phyloP scores from a whole-genome alignment of 2,329 filamentous ascomycete species.

The Ceratocystis alfenasii region DNA sequence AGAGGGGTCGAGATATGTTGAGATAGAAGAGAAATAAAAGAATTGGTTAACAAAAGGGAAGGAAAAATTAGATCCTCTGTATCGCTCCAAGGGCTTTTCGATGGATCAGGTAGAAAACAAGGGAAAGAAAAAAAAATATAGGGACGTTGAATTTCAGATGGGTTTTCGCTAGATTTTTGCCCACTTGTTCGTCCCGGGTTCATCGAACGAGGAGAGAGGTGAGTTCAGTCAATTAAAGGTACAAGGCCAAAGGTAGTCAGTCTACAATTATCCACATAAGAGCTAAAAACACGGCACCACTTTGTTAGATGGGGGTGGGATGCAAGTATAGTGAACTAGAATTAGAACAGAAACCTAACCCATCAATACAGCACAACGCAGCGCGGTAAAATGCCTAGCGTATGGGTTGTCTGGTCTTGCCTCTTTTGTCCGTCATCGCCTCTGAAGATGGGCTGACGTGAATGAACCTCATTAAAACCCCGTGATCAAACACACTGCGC shows the following conservation, averaged over 20 bases:
- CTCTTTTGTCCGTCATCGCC: not conserved
- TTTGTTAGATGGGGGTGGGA: conserved; percentile 6
- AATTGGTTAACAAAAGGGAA: not conserved
- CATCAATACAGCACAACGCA: not conserved
- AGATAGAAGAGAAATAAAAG: conserved; percentile 12
- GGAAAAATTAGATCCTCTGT: conserved; percentile 7
- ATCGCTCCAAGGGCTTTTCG: conserved; percentile 5
- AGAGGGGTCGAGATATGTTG: conserved; percentile 9
- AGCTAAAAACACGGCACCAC: conserved; percentile 10
- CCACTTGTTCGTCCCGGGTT: conserved; percentile 8
- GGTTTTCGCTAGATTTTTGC: conserved; percentile 1
- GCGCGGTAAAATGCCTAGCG: not conserved
- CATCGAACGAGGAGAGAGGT: not conserved
- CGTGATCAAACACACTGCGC: not conserved
- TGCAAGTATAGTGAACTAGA: conserved; percentile 13
- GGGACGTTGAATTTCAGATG: conserved; percentile 9
- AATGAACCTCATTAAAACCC: conserved; percentile 3
- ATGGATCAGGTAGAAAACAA: conserved; percentile 9
- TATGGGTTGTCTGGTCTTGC: not conserved
- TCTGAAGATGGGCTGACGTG: conserved; percentile 6
- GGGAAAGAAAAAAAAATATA: conserved; percentile 8
- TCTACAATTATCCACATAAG: not conserved
- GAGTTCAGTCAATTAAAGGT: conserved; percentile 3
- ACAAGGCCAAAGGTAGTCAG: conserved; percentile 7
- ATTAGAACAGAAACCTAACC: not conserved